These are phyloP conservation scores for Leccinum arenicola DNA, from an alignment of 768 basidiomycete species.

Conservation along the genomic window DNA sequence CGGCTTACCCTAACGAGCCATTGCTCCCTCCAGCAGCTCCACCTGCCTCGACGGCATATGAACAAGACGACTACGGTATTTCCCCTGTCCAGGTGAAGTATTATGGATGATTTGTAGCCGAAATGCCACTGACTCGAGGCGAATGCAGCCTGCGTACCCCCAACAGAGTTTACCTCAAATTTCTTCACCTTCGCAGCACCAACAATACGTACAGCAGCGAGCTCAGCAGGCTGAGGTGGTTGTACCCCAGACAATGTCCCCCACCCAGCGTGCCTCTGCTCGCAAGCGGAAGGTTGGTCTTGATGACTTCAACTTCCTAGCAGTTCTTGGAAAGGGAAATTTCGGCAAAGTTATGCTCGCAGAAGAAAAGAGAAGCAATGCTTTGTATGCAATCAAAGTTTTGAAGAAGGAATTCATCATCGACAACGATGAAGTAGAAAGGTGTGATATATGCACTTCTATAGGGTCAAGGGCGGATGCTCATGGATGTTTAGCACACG, in stretches of 20 bases:
- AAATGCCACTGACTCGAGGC: conserved; percentile 3
- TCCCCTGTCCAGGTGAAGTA: conserved; percentile 24
- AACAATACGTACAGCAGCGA: conserved; percentile 25
- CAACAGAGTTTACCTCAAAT: conserved; percentile 22
- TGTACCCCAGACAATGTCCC: conserved; percentile 33
- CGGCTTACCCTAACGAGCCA: conserved; percentile 34
- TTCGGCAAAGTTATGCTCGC: conserved; percentile 99
- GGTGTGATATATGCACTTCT: conserved; percentile 46
- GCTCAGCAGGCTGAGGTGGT: conserved; percentile 31
- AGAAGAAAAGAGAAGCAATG: conserved; percentile 91
- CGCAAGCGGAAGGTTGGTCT: conserved; percentile 87
- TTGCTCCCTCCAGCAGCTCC: conserved; percentile 24
- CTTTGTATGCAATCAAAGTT: conserved; percentile 98
- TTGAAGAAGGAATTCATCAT: conserved; percentile 99
- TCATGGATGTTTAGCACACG: conserved; percentile 65
- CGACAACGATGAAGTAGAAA: conserved; percentile 99
- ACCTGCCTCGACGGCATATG: conserved; percentile 21
- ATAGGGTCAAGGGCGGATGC: background rate
- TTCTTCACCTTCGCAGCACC: conserved; percentile 18
- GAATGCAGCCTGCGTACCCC: conserved; percentile 21
- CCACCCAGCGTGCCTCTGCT: conserved; percentile 40
- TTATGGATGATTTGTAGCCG: background rate
- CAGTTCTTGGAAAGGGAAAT: conserved; percentile 98
- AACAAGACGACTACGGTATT: conserved; percentile 27
- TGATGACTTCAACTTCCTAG: conserved; percentile 98